Evolutionary conservation across 768 basidiomycete genomes (phyloP), one percentile per base, ranked within the genome.

Genomic region (Lactarius indigo): DNA sequence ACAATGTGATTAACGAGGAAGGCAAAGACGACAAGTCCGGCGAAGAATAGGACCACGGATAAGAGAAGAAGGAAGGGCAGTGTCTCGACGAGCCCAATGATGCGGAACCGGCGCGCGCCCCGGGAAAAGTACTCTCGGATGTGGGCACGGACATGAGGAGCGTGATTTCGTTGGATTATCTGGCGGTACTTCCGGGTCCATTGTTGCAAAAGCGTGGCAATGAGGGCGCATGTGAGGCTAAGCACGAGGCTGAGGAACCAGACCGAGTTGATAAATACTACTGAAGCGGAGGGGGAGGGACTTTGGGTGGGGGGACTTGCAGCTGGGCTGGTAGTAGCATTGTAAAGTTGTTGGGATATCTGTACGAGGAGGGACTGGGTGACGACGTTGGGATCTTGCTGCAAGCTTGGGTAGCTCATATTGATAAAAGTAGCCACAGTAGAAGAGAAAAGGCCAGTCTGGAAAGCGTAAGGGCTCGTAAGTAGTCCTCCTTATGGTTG

Each of bases 61-160:
- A 10, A 4, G 30, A 57, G 63, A 13, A 63, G 20, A 39, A 63
- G 28, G 20, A 12, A 30, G 4, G 55, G 55, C 30, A 84, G 79
- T 20, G 74, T 66, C 41, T 79, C 77, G 6, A 82, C 79, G 6
- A 83, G 70, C 2, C 75, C 71, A 10, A 75, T 70, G 73, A 84
- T 76, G 8, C 73, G 71, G 65, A 80, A 84, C 50, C 69, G 72
- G 20, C 76, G 73, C 31, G 83, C 69, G 28, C 80, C 80, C 33
- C 76, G 73, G 64, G 77, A 81, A 12, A 80, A 76, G 33, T 30
- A 63, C 39, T 54, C 62, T 28, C 52, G 54, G 28, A 63, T 55
- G 13, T 33, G 61, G 7, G 61, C 61, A 18, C 50, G 47, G 2
- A 35, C 35, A 17, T 39, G n/a, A 26, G 35, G 61, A 0, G 33